A percentile compares a stretch with the other conserved stretches of the same genome.
Conservation (phyloP, 768 basidiomycete species). For the Coprinopsis strossmayeri region DNA sequence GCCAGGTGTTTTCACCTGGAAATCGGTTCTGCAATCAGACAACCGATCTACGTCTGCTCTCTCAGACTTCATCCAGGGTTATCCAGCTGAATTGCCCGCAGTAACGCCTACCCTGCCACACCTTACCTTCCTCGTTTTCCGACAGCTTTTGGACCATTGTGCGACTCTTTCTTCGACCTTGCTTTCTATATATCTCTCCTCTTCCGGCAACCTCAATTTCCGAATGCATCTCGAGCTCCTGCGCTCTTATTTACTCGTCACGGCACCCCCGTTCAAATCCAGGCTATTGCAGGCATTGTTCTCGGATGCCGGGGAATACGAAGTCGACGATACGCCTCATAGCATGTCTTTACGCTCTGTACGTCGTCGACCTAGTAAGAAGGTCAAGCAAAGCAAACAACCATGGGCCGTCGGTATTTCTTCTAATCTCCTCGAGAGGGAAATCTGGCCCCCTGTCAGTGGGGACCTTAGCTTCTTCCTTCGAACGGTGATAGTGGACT, state of each 20-base stretch:
- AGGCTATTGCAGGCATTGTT: conserved; percentile 70
- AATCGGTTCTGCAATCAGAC: conserved; percentile 19
- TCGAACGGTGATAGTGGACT: conserved; percentile 80
- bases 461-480: conserved; percentile 80
- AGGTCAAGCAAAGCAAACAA: conserved; percentile 20
- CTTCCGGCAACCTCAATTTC: conserved; percentile 59
- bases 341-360: conserved; percentile 28
- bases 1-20: conserved; percentile 39
- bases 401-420: conserved; percentile 71
- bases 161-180: conserved; percentile 60
- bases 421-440: conserved; percentile 61
- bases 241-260: conserved; percentile 70
- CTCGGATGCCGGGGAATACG: conserved; percentile 57
- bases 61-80: conserved; percentile 43
- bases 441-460: conserved; percentile 84
- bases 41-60: conserved; percentile 27
- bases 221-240: conserved; percentile 61
- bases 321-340: conserved; percentile 28
- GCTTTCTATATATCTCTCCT: conserved; percentile 58
- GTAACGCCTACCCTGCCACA: conserved; percentile 59
- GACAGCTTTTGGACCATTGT: conserved; percentile 56
- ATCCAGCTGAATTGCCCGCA: conserved; percentile 54
- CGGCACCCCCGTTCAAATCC: conserved; percentile 65
- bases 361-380: conserved; percentile 23
- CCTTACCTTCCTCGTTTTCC: conserved; percentile 57